Base-by-base conservation (phyloP, 306 rosid species). In the Quercus ilex region DNA sequence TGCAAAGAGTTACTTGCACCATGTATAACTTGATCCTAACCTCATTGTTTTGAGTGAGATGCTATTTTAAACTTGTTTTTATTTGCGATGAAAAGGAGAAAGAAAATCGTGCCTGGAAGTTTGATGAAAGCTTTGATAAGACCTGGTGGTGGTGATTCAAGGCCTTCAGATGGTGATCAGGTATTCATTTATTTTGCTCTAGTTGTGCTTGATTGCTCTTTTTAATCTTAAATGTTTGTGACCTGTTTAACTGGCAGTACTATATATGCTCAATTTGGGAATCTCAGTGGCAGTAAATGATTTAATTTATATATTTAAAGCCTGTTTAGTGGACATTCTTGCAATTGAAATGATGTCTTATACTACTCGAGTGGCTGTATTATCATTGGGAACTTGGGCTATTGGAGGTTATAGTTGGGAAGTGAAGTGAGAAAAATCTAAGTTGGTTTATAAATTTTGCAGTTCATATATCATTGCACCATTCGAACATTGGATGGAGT, bases 41-140 rank as follows among this genome's bases (percentile, higher is more conserved):
- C 46, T 41, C 11, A 8, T 41, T 41, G 8, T 8, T 41, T 41
- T 31, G 10, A 20, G 6, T 12, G 57, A 52, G 49, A 73, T 65
- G 46, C 12, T 41, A 41, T 41, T 57, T 78, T 75, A 41, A 41
- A 41, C 46, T 33, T 73, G 83, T 79, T 52, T 73, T 65, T 41
- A 41, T 41, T 77, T 76, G 75, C 73, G 35, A 60, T 57, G 21
- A 80, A 71, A 74, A 93, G 99, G 96, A 96, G 86, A 86, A 79
- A 77, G 89, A 96, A 91, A 86, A 87, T 95, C 75, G 90, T 78
- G 65, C 91, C 96, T 18, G 98, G 97, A 79, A 89, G 92, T 82
- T 81, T 96, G 93, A 91, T 93, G 98, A 96, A 96, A 88, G 98
- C 99, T 28, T 33, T 88, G 88, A 43, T 96, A 62, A 92, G 93